A percentile compares a stretch with the other conserved stretches of the same genome.
Conservation (phyloP, 495 filamentous ascomycete genomes). For the Talaromyces wortmannii region DNA sequence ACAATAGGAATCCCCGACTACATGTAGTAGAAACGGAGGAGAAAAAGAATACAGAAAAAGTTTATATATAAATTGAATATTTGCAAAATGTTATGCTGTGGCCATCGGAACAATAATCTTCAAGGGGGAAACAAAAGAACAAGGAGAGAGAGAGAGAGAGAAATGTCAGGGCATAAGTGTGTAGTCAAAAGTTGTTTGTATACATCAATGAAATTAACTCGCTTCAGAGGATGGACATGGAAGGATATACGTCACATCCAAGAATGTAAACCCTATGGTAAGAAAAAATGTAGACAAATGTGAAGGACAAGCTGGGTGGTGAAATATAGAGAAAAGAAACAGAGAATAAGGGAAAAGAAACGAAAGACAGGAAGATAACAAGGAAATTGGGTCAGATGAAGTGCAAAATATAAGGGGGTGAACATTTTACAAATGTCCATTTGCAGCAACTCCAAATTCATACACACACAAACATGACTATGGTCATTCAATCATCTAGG, state of each 20-base stretch:
- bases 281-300: no score
- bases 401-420: conserved; percentile 6
- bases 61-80: no score
- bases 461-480: not conserved
- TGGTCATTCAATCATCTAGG: not conserved
- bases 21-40: no score
- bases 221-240: not conserved
- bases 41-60: no score
- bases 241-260: not conserved
- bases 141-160: conserved; percentile 14
- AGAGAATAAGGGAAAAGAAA: conserved; percentile 13
- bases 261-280: conserved; percentile 7
- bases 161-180: not conserved
- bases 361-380: conserved; percentile 13
- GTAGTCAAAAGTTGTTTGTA: conserved; percentile 2
- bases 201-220: not conserved
- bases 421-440: not conserved
- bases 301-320: not conserved
- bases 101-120: conserved; percentile 12
- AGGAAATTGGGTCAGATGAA: conserved; percentile 13
- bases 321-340: conserved; percentile 4
- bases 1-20: no score
- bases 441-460: not conserved
- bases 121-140: conserved; percentile 8
- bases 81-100: not conserved